Evolutionary conservation across 179 eudicot genomes (phyloP), one percentile per base, ranked within the genome.

Genomic region (Pouteria campechiana): DNA sequence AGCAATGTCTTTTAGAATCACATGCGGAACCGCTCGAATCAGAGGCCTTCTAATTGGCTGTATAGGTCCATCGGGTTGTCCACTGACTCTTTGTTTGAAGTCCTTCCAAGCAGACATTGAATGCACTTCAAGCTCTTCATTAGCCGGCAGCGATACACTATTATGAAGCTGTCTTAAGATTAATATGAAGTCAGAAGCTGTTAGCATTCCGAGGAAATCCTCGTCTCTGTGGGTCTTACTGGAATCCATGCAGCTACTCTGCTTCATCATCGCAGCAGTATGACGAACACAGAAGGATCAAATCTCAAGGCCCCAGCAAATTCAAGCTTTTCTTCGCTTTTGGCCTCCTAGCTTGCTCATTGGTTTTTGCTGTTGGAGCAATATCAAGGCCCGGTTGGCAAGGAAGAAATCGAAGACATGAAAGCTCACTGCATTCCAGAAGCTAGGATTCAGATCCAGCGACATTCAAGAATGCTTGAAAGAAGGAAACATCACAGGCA

Each of bases 391-490:
- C 2, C 50, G 65, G 31, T 64, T 58, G 46, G 48, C 39, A 41
- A 48, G 51, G 17, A 61, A 45, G 37, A 68, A 37, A 9, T 12
- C 62, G 0, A 58, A 42, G 19, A 39, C 78, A 17, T 77, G 80
- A 77, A 77, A 73, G 47, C 67, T 77, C 21, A 66, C 66, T 2
- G 59, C 70, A 6, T 77, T 77, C 53, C 84, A 77, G 17, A 73
- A 63, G 53, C 56, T 77, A n/a, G 64, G 39, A 7, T 77, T 77
- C 34, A 46, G 53, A 14, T 54, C 50, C 10, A 52, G 63, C 9
- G 65, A 69, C 39, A 52, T 77, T 17, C 25, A 66, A 8, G 67
- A 70, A 34, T 69, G 79, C 67, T 40, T 77, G 39, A 60, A 63
- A 11, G 79, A 73, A 16, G 54, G 54, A 20, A 77, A 77, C 58